Percentiles rank a stretch among this genome's conserved stretches.
Conservation (phyloP, 163 green algal genomes). For the Scenedesmus sp. region DNA sequence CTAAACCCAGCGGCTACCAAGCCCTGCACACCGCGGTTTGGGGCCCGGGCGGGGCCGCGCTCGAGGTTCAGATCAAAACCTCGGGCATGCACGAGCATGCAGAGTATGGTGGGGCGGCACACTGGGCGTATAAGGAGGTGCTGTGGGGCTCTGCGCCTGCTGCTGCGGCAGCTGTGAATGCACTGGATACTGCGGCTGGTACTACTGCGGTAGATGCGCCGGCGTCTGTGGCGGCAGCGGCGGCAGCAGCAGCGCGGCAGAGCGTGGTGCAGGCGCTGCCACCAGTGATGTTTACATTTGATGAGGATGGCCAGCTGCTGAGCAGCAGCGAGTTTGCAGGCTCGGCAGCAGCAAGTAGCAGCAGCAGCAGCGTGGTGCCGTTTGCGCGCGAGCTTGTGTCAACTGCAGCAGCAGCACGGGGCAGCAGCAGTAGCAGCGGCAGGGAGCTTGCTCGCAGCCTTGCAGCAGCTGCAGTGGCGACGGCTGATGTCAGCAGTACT, state of each 20-base stretch:
- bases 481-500: neutral
- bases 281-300: constrained; percentile 30
- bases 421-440: constrained; percentile 42
- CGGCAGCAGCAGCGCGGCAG: constrained; percentile 2
- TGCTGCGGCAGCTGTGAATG: constrained; percentile 29
- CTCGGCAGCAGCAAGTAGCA: constrained; percentile 21
- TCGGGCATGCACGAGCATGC: constrained; percentile 82
- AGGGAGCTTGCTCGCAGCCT: neutral
- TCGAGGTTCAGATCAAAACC: constrained; percentile 86
- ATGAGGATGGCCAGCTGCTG: constrained; percentile 31
- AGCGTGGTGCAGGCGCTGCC: constrained; percentile 6
- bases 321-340: constrained; percentile 19
- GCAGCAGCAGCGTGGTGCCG: neutral
- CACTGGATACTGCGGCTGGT: neutral
- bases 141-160: constrained; percentile 28
- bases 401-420: constrained; percentile 12
- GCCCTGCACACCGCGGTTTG: constrained; percentile 83
- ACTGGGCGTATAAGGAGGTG: constrained; percentile 92
- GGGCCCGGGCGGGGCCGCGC: constrained; percentile 58
- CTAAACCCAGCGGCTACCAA: constrained; percentile 89
- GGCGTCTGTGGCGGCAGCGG: neutral
- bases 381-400: neutral
- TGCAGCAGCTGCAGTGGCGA: neutral
- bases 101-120: constrained; percentile 86
- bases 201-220: neutral